Evolutionary conservation across 2,329 filamentous ascomycete genomes (phyloP).

Genomic region (Biscogniauxia sp.): DNA sequence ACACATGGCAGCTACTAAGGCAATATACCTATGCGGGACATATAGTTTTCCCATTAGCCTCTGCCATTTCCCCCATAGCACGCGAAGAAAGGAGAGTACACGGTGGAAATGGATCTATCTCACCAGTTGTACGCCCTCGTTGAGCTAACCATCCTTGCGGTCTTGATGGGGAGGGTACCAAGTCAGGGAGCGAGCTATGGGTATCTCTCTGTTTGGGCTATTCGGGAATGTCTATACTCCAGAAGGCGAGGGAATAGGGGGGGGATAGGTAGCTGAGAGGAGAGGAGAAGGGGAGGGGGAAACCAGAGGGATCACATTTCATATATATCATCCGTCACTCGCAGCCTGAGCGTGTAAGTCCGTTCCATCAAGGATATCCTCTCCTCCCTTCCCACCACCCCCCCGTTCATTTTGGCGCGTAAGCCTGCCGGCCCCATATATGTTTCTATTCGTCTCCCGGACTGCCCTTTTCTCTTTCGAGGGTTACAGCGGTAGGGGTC

Average conservation of each 20-base stretch:
- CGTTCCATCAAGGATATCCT: not conserved
- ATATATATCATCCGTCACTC: not conserved
- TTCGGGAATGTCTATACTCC: not conserved
- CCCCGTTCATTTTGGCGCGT: not conserved
- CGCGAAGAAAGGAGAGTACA: not conserved
- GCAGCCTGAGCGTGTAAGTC: too few relatives aligned
- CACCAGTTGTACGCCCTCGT: slow-evolving; percentile 47
- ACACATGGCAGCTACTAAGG: slow-evolving; percentile 67
- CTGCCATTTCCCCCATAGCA: not conserved
- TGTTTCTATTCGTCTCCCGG: not conserved
- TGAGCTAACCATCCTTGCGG: slow-evolving; percentile 35
- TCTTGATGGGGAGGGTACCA: slow-evolving; percentile 1
- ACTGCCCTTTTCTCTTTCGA: not conserved
- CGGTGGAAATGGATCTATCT: slow-evolving; percentile 4
- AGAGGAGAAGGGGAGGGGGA: not conserved
- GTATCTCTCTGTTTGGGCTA: not conserved
- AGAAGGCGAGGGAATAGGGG: not conserved
- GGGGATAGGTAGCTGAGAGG: not conserved
- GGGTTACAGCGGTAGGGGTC: not conserved
- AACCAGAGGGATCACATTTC: not conserved
- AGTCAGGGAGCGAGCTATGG: not conserved
- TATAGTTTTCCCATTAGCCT: slow-evolving; percentile 8
- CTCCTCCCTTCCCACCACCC: not conserved
- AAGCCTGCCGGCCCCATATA: not conserved
- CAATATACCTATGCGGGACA: slow-evolving; percentile 55